Conservation (phyloP, 2,329 filamentous ascomycete species). For the Hirsutella minnesotensis region DNA sequence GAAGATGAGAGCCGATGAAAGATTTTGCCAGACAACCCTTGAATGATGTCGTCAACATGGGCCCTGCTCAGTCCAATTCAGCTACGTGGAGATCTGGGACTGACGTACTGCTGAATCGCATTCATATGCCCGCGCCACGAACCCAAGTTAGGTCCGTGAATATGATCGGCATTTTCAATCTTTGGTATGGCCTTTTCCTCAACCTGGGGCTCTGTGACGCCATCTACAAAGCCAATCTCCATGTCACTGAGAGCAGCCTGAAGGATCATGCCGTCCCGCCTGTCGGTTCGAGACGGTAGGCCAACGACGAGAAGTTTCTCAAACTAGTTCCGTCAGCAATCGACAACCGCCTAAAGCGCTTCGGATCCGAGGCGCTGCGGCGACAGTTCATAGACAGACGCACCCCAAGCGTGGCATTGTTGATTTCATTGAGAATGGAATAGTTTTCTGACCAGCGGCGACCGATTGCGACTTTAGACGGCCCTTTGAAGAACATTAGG, state of each 20-base stretch:
- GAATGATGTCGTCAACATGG: not conserved
- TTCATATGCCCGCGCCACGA: slow-evolving; percentile 30
- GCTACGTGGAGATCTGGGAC: not conserved
- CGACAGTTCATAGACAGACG: not conserved
- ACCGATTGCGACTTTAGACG: not conserved
- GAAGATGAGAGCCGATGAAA: slow-evolving; percentile 37
- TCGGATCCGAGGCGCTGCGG: not conserved
- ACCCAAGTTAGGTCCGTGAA: slow-evolving; percentile 15
- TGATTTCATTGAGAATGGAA: slow-evolving; percentile 1
- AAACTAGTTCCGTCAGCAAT: slow-evolving; percentile 27
- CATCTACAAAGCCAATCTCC: slow-evolving; percentile 32
- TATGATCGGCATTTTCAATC: slow-evolving; percentile 18
- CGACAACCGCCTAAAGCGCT: no score
- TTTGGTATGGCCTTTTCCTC: slow-evolving; percentile 23
- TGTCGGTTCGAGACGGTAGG: slow-evolving; percentile 35
- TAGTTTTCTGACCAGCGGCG: not conserved
- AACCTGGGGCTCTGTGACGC: slow-evolving; percentile 25
- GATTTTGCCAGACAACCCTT: slow-evolving; percentile 31
- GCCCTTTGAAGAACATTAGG: not conserved
- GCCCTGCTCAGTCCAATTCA: not conserved
- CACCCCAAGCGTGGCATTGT: slow-evolving; percentile 4
- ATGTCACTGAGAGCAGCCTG: slow-evolving; percentile 33
- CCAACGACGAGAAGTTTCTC: slow-evolving; percentile 41
- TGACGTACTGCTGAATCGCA: slow-evolving; percentile 18
- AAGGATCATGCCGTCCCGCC: slow-evolving; percentile 35